Conservation (phyloP, 352 stramenopile species). For the Pythium biforme region DNA sequence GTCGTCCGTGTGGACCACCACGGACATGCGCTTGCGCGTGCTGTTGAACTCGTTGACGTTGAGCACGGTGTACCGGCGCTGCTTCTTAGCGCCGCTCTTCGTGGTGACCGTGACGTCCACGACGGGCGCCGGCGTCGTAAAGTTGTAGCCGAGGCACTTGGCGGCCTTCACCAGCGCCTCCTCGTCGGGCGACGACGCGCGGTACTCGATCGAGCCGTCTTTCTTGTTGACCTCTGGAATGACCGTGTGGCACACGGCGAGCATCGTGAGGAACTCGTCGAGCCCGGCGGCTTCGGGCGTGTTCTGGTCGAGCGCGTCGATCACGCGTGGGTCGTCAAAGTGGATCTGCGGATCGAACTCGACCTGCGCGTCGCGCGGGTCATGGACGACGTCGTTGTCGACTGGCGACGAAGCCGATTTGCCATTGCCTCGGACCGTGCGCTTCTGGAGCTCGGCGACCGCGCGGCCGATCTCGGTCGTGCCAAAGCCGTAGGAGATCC, state of each 20-base stretch:
- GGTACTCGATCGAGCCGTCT: constrained; percentile 61
- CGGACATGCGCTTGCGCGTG: constrained; percentile 97
- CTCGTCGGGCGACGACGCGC: constrained; percentile 92
- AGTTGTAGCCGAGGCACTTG: constrained; percentile 79
- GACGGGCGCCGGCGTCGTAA: constrained; percentile 61
- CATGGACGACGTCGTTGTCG: constrained; percentile 25
- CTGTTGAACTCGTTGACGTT: constrained; percentile 89
- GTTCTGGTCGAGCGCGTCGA: constrained; percentile 39
- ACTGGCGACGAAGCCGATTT: background rate
- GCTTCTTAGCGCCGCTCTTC: constrained; percentile 32
- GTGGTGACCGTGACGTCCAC: constrained; percentile 50
- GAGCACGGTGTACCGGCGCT: constrained; percentile 59
- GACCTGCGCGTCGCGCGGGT: constrained; percentile 57
- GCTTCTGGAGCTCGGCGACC: constrained; percentile 47
- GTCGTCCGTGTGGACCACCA: constrained; percentile 80
- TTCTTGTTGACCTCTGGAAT: constrained; percentile 58
- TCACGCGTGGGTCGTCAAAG: constrained; percentile 68
- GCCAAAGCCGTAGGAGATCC: constrained; percentile 81
- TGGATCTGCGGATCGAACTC: constrained; percentile 62
- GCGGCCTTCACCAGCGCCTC: constrained; percentile 91
- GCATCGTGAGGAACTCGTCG: constrained; percentile 68
- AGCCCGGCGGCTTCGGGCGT: constrained; percentile 30
- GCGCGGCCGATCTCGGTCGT: constrained; percentile 75
- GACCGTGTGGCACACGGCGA: constrained; percentile 77
- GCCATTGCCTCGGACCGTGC: background rate